phyloP scores from a whole-genome alignment of 2,329 filamentous ascomycete species.

The Zasmidium cellare region DNA sequence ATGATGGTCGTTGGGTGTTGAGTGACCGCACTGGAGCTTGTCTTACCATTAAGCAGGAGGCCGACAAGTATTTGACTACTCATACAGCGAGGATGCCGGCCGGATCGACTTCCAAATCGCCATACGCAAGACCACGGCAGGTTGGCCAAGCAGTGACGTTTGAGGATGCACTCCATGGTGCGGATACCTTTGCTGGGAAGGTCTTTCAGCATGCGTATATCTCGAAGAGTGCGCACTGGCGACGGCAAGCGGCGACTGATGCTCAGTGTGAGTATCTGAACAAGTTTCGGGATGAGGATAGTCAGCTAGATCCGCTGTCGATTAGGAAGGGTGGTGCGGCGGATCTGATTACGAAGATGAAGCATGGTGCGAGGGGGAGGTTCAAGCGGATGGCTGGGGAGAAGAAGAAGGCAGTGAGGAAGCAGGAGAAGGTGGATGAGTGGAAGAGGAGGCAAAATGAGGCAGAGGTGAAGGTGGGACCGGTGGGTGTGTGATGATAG shows the following conservation, averaged over 20 bases:
- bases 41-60: constrained; percentile 51
- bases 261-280: constrained; percentile 70
- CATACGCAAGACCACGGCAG: constrained; percentile 67
- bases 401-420: constrained; percentile 38
- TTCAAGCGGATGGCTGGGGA: constrained; percentile 43
- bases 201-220: constrained; percentile 60
- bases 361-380: constrained; percentile 72
- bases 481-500: constrained; percentile 21
- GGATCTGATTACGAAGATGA: constrained; percentile 92
- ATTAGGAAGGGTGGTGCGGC: constrained; percentile 77
- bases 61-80: constrained; percentile 39
- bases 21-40: constrained; percentile 62
- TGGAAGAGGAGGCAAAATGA: constrained; percentile 40
- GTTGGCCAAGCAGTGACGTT: constrained; percentile 68
- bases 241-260: constrained; percentile 61
- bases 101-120: constrained; percentile 42
- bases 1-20: constrained; percentile 70
- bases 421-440: constrained; percentile 49
- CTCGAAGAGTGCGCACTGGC: constrained; percentile 66
- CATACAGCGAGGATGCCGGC: constrained; percentile 44
- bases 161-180: constrained; percentile 74
- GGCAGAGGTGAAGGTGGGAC: constrained; percentile 52
- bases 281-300: constrained; percentile 57
- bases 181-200: constrained; percentile 61
- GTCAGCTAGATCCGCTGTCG: constrained; percentile 55